These are phyloP conservation scores for Leptomonas pyrrhocoris DNA, from an alignment of 208 protist genomes.

Conservation along the genomic window DNA sequence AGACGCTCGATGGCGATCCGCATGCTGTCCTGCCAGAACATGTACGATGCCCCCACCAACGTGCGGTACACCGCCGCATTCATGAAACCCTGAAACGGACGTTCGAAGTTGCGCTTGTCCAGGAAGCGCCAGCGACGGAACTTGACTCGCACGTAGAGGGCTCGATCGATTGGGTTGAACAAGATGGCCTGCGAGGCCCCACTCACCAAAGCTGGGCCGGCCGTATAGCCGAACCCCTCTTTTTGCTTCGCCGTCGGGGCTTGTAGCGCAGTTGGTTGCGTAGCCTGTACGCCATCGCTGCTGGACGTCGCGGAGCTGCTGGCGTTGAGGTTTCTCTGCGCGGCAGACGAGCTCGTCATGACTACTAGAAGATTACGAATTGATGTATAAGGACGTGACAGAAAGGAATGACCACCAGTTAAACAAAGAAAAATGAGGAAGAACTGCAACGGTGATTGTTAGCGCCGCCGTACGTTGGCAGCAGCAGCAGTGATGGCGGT, in stretches of 20 bases:
- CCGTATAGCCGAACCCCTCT: slow-evolving; percentile 61
- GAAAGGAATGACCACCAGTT: neutral
- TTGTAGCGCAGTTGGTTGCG: neutral
- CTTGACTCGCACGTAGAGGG: slow-evolving; percentile 89
- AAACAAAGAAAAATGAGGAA: neutral
- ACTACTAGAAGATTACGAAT: neutral
- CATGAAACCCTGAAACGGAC: slow-evolving; percentile 90
- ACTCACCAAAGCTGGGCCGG: slow-evolving; percentile 68
- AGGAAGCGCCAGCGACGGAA: slow-evolving; percentile 72
- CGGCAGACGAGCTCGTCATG: neutral
- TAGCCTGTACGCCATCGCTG: neutral
- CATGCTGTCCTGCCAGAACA: slow-evolving; percentile 89
- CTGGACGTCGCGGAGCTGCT: neutral
- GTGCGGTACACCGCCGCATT: slow-evolving; percentile 91
- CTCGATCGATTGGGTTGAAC: slow-evolving; percentile 91
- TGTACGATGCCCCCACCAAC: slow-evolving; percentile 83
- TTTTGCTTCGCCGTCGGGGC: neutral
- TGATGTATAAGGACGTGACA: neutral
- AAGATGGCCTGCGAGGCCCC: slow-evolving; percentile 86
- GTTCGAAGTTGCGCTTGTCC: slow-evolving; percentile 87
- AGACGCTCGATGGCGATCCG: slow-evolving; percentile 64
- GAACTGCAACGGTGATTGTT: neutral
- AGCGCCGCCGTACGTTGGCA: neutral
- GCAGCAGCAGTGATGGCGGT: neutral
- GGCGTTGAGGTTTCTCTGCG: neutral